Percentiles rank a stretch among this genome's conserved stretches.
Evolutionary conservation across 1,284 basidiomycete species (phyloP).

Genomic region (Agroathelia rolfsii): DNA sequence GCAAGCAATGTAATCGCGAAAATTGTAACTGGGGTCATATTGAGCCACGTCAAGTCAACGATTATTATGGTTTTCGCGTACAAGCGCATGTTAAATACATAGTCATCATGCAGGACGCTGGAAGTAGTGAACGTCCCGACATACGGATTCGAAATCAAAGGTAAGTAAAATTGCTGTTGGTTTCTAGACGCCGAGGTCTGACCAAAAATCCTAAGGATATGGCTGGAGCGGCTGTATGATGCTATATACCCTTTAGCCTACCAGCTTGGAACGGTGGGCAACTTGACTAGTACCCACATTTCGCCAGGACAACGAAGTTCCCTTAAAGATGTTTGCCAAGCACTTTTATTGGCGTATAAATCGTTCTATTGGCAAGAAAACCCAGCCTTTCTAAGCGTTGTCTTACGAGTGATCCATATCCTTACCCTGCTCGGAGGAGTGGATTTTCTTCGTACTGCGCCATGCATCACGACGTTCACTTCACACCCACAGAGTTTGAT

Average conservation of each 20-base stretch:
- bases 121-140: not conserved
- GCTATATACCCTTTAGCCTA: constrained; percentile 28
- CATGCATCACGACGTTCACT: constrained; percentile 13
- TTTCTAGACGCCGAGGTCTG: constrained; percentile 1
- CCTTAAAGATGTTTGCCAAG: constrained; percentile 9
- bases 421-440: constrained; percentile 12
- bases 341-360: constrained; percentile 18
- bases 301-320: constrained; percentile 21
- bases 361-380: constrained; percentile 22
- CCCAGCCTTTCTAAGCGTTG: constrained; percentile 19
- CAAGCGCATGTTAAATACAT: not conserved
- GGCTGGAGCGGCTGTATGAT: constrained; percentile 29
- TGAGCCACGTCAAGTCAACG: not conserved
- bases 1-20: constrained; percentile 9
- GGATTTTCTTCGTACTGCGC: constrained; percentile 13
- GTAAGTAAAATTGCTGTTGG: constrained; percentile 6
- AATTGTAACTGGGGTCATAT: constrained; percentile 15
- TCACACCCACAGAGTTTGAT: constrained; percentile 5
- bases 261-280: constrained; percentile 25
- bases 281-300: constrained; percentile 24
- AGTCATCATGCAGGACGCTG: not conserved
- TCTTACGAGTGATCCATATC: constrained; percentile 19
- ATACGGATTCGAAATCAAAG: not conserved
- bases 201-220: constrained; percentile 18
- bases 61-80: not conserved